phyloP scores from a whole-genome alignment of 1,284 basidiomycete genomes.

The Fomes fomentarius region DNA sequence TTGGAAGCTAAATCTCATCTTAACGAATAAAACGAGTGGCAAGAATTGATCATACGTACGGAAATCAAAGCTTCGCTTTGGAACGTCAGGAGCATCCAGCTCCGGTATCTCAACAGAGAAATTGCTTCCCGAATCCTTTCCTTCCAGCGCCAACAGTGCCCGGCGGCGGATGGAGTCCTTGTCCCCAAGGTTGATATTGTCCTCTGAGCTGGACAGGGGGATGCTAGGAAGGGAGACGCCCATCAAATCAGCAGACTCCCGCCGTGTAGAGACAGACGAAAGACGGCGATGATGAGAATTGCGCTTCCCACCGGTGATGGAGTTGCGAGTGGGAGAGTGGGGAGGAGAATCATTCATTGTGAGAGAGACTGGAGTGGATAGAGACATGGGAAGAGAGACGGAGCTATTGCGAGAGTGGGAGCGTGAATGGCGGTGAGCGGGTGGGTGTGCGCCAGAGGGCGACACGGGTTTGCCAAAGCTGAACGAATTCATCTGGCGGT shows the following conservation, averaged over 20 bases:
- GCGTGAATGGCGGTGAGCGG: slow-evolving; percentile 55
- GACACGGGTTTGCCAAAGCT: slow-evolving; percentile 35
- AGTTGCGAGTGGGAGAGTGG: slow-evolving; percentile 32
- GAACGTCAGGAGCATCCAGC: slow-evolving; percentile 56
- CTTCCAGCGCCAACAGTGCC: slow-evolving; percentile 79
- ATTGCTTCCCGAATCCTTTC: slow-evolving; percentile 61
- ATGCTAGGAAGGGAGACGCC: slow-evolving; percentile 70
- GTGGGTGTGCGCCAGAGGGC: slow-evolving; percentile 31
- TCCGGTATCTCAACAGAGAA: slow-evolving; percentile 83
- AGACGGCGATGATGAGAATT: slow-evolving; percentile 78
- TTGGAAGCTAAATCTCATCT: slow-evolving; percentile 43
- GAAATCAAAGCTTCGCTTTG: slow-evolving; percentile 62
- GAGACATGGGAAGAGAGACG: slow-evolving; percentile 37
- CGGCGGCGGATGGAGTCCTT: slow-evolving; percentile 78
- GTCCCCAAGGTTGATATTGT: slow-evolving; percentile 69
- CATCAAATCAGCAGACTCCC: slow-evolving; percentile 84
- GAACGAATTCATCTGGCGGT: slow-evolving; percentile 66
- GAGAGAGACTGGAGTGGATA: slow-evolving; percentile 38
- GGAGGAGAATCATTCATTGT: slow-evolving; percentile 41
- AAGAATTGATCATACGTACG: slow-evolving; percentile 48
- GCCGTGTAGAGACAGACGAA: slow-evolving; percentile 84
- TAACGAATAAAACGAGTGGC: not conserved
- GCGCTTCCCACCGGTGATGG: slow-evolving; percentile 53
- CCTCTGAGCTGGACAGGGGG: slow-evolving; percentile 55
- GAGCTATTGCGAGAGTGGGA: slow-evolving; percentile 74